Percentiles rank a stretch among this genome's conserved stretches.
These are phyloP conservation scores for Platanthera zijinensis DNA, from an alignment of 106 monocot genomes.

Conservation along the genomic window DNA sequence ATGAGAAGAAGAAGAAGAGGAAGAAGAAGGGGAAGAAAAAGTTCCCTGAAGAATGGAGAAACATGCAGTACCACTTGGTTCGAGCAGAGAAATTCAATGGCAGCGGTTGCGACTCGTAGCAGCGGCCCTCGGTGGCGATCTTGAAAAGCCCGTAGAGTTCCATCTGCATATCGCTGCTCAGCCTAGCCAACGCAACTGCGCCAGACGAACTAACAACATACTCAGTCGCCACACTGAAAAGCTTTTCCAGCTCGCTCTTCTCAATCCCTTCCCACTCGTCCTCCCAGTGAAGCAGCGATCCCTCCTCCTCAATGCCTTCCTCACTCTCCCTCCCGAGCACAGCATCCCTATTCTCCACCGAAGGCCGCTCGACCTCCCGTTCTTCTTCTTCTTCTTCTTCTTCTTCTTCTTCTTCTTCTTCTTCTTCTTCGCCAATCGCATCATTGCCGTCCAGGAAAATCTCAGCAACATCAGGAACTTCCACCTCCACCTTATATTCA, in stretches of 20 bases:
- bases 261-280: conserved; percentile 78
- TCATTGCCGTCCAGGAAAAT: not conserved
- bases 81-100: conserved; percentile 55
- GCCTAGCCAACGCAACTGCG: conserved; percentile 21
- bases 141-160: conserved; percentile 52
- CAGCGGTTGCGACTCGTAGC: conserved; percentile 52
- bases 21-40: not conserved
- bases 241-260: conserved; percentile 54
- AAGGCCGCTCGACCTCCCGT: not conserved
- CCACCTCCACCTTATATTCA: not conserved
- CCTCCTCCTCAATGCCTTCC: conserved; percentile 1
- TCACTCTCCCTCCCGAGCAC: not conserved
- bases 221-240: conserved; percentile 32
- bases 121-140: conserved; percentile 68
- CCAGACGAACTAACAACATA: conserved; percentile 27
- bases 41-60: not conserved
- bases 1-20: not conserved
- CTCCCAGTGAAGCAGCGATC: conserved; percentile 33
- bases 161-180: conserved; percentile 48
- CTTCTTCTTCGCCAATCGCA: not conserved
- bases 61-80: conserved; percentile 44
- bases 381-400: not conserved
- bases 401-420: not conserved
- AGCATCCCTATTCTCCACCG: not conserved
- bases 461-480: not conserved